Evolutionary conservation across 495 filamentous ascomycete genomes (phyloP), one percentile per base, ranked within the genome.

Genomic region (Aspergillus homomorphus): DNA sequence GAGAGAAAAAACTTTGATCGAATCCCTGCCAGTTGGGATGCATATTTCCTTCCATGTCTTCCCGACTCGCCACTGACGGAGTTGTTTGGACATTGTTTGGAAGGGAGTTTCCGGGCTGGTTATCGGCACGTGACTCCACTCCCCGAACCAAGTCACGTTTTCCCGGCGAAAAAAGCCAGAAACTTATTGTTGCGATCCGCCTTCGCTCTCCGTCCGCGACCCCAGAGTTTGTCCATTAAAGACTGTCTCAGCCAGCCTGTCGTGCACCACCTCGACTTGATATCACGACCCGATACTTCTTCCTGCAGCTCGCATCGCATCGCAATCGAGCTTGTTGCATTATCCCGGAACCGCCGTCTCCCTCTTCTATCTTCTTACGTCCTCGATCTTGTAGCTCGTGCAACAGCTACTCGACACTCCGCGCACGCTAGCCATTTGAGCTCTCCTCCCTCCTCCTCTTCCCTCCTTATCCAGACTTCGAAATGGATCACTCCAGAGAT

Each of bases 401-500:
- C 51, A 50, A 46, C 38, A 61, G 58, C 54, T 53, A 48, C 58
- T 46, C 38, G 50, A 24, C 26, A 9, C 23, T 50, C 21, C 54
- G 43, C n/a, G 18, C 28, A 24, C 22, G 20, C 44, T 49, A n/a
- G 30, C 46, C 15, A 7, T 54, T 38, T 54, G 18, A 44, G n/a
- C 42, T 59, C 53, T 55, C 46, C 58, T 53, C 56, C 33, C 52
- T 45, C 51, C 56, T 54, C 23, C 52, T 44, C 44, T 43, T 19
- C 14, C 33, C 56, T 23, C 41, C 49, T 38, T 10, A 2, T 38
- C 58, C 49, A 50, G 12, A 72, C 10, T 58, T 69, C 60, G 66
- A 52, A 42, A 96, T 96, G 89, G 94, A 98, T 85, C 93, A 97
- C 77, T 87, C 89, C 49, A 80, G 94, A 74, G 94, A 97, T 75